These are phyloP conservation scores for Suillus occidentalis DNA, from an alignment of 768 basidiomycete genomes.

Conservation along the genomic window DNA sequence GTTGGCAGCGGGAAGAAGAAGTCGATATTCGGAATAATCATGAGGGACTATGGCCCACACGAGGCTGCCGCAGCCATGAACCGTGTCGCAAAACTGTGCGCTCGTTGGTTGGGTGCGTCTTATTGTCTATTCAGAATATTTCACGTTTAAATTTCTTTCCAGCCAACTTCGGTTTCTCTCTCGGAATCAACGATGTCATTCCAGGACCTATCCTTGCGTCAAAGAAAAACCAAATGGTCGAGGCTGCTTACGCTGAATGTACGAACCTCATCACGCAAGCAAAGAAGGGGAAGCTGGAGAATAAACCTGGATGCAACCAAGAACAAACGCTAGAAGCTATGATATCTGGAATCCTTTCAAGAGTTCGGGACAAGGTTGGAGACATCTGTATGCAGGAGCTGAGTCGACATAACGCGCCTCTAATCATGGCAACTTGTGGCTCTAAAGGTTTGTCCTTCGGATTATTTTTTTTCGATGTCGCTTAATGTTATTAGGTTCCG, in stretches of 20 bases:
- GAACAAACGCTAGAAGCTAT: conserved; percentile 97
- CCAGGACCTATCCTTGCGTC: conserved; percentile 81
- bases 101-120: conserved; percentile 81
- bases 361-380: conserved; percentile 94
- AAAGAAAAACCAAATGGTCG: conserved; percentile 85
- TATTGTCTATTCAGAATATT: background rate
- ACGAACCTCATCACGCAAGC: conserved; percentile 85
- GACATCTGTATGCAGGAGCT: conserved; percentile 98
- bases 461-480: background rate
- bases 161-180: conserved; percentile 97
- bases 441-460: conserved; percentile 74
- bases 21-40: conserved; percentile 96
- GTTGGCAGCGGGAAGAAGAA: conserved; percentile 99
- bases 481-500: conserved; percentile 67
- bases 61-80: conserved; percentile 97
- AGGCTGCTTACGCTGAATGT: conserved; percentile 86
- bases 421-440: conserved; percentile 99
- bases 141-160: conserved; percentile 15
- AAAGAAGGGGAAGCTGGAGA: conserved; percentile 89
- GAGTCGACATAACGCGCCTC: conserved; percentile 93
- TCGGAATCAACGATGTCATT: conserved; percentile 98
- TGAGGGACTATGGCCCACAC: conserved; percentile 94
- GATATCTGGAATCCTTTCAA: conserved; percentile 90
- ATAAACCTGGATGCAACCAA: conserved; percentile 96
- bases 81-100: conserved; percentile 91